Percentiles rank a stretch among this genome's conserved stretches.
These are phyloP conservation scores for Goffeauzyma gilvescens DNA, from an alignment of 768 basidiomycete genomes.

Conservation along the genomic window DNA sequence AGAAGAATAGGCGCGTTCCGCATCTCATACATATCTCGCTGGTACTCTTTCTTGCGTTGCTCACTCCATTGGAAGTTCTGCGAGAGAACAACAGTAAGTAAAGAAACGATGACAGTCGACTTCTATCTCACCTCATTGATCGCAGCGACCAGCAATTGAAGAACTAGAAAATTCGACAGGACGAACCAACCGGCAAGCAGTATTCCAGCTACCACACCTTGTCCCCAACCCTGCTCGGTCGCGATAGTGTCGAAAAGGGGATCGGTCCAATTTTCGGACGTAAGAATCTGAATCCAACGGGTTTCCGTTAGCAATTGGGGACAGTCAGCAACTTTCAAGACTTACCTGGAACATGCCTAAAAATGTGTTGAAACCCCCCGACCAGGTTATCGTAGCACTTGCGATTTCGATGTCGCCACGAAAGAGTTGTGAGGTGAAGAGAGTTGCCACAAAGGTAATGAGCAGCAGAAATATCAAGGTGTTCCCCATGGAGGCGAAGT, in stretches of 20 bases:
- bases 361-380: constrained; percentile 65
- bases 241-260: constrained; percentile 18
- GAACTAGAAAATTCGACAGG: constrained; percentile 58
- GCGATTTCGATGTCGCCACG: constrained; percentile 52
- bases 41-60: constrained; percentile 64
- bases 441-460: constrained; percentile 66
- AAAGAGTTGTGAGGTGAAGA: constrained; percentile 62
- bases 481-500: constrained; percentile 73
- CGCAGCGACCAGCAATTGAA: constrained; percentile 94
- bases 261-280: constrained; percentile 69
- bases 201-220: constrained; percentile 49
- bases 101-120: too few species aligned
- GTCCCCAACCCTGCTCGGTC: constrained; percentile 47
- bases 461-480: constrained; percentile 79
- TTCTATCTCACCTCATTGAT: constrained; percentile 53
- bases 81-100: constrained; percentile 9
- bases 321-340: not conserved
- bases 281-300: constrained; percentile 46
- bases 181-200: constrained; percentile 71
- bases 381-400: constrained; percentile 47
- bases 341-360: constrained; percentile 52
- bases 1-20: constrained; percentile 33
- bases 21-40: constrained; percentile 47
- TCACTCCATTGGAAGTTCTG: constrained; percentile 78
- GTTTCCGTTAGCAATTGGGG: not conserved